Evolutionary conservation across 1,284 basidiomycete species (phyloP), one percentile per base, ranked within the genome.

Genomic region (Ustilago vetiveriae): DNA sequence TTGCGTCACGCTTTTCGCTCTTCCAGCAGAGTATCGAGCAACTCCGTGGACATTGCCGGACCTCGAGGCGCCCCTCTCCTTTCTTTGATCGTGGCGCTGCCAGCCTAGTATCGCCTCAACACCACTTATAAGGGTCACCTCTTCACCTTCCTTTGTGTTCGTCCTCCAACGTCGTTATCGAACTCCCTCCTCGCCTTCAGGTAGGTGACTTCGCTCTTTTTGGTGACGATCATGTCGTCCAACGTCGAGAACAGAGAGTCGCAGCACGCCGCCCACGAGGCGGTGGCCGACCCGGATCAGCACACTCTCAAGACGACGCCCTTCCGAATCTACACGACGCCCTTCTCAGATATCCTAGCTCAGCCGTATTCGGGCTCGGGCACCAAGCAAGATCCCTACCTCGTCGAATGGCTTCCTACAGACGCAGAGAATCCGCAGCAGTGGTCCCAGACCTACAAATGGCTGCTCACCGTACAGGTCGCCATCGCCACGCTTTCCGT

Each of bases 301-400:
- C 32, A 71, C 45, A 71, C 57, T 3, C 66, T 73, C 6, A 13
- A 30, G 14, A 73, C 65, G 42, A 65, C 51, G 13, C 40, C 67
- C 8, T 73, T 81, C 77, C 11, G 71, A 78, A 32, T 72, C 60
- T 40, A 78, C 62, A 49, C 46, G 42, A 84, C 83, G 0, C 81
- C 83, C 0, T 84, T 83, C 44, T 68, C 76, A 38, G 48, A 71
- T 2, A 84, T 85, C 52, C 42, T 83, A 26, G 53, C 67, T 13
- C 64, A 79, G 44, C 72, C 73, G 2, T 85, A 84, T 67, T 65
- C 54, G 29, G 84, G 84, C 7, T 60, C 69, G 17, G 84, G 84
- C 9, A 84, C 83, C 4, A 58, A 78, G 5, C 78, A 76, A 11
- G 80, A 83, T 41, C 84, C 84, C 0, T 84, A 77, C 59, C 69